A percentile compares a stretch with the other conserved stretches of the same genome.
Evolutionary conservation across 2,329 filamentous ascomycete species (phyloP).

Genomic region (Aschersonia sp.): DNA sequence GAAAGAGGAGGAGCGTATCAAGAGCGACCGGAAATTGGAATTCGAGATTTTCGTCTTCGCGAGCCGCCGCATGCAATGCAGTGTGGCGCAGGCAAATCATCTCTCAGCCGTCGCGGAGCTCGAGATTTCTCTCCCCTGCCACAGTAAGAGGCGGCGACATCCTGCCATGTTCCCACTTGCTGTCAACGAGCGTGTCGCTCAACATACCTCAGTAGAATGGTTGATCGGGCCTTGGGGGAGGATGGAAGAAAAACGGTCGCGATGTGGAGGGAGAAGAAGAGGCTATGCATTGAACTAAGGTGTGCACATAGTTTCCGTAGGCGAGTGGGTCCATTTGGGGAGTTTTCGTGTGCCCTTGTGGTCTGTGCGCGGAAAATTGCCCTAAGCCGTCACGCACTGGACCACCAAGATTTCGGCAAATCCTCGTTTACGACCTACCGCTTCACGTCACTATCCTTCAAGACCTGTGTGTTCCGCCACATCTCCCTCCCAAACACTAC

Average conservation of each 20-base stretch:
- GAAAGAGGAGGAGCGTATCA: slow-evolving; percentile 50
- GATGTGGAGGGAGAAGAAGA: slow-evolving; percentile 1
- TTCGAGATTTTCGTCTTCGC: not conserved
- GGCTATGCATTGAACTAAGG: slow-evolving; percentile 1
- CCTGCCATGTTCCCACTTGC: slow-evolving; percentile 15
- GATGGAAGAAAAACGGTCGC: not conserved
- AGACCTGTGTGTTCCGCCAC: slow-evolving; percentile 12
- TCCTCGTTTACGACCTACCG: slow-evolving; percentile 14
- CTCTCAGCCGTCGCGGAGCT: slow-evolving; percentile 11
- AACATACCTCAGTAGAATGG: slow-evolving; percentile 28
- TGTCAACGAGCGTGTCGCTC: slow-evolving; percentile 2
- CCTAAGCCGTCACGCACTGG: slow-evolving; percentile 22
- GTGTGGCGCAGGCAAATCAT: not conserved
- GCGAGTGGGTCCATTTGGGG: slow-evolving; percentile 4
- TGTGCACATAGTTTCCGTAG: slow-evolving; percentile 1
- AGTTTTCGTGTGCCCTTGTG: slow-evolving; percentile 23
- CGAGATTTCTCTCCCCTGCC: slow-evolving; percentile 49
- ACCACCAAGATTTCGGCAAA: slow-evolving; percentile 20
- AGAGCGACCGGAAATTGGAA: slow-evolving; percentile 6
- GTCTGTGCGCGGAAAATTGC: slow-evolving; percentile 28
- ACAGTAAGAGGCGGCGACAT: slow-evolving; percentile 31
- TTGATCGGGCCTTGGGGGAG: slow-evolving; percentile 1
- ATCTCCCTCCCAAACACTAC: slow-evolving; percentile 12
- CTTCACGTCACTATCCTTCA: slow-evolving; percentile 15
- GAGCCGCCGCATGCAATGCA: too few relatives aligned